Percentiles rank a stretch among this genome's conserved stretches.
phyloP scores from a whole-genome alignment of 179 eudicot species.

The Carnegiea gigantea region DNA sequence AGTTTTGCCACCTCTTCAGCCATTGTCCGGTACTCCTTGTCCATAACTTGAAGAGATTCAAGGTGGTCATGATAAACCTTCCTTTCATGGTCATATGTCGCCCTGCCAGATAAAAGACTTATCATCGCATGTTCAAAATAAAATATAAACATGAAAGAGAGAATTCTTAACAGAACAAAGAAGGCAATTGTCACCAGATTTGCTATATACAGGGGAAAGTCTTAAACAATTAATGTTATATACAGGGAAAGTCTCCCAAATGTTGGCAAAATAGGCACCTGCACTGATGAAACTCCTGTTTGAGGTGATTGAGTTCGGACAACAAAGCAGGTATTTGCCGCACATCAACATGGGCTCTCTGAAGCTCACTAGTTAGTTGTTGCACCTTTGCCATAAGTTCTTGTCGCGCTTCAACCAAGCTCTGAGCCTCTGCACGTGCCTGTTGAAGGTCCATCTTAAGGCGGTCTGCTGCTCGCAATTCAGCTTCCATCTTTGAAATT shows the following conservation, averaged over 20 bases:
- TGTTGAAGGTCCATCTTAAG: slow-evolving; percentile 73
- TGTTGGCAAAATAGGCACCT: slow-evolving; percentile 46
- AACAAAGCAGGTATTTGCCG: slow-evolving; percentile 71
- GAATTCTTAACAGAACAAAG: background rate
- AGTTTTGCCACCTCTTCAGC: slow-evolving; percentile 91
- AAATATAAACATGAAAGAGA: background rate
- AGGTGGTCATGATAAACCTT: slow-evolving; percentile 85
- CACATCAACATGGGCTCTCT: slow-evolving; percentile 61
- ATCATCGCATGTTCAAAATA: slow-evolving; percentile 8
- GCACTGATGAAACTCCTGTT: slow-evolving; percentile 92
- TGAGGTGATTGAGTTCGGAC: slow-evolving; percentile 73
- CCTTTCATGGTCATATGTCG: slow-evolving; percentile 87
- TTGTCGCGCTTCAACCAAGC: slow-evolving; percentile 73
- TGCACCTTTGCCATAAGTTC: slow-evolving; percentile 73
- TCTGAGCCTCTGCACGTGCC: slow-evolving; percentile 78
- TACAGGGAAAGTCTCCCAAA: background rate
- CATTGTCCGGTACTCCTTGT: slow-evolving; percentile 85
- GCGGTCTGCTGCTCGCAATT: slow-evolving; percentile 60
- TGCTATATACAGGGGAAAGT: background rate
- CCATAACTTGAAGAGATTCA: slow-evolving; percentile 96
- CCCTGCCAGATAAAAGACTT: slow-evolving; percentile 44
- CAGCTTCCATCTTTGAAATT: slow-evolving; percentile 74
- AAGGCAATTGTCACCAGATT: slow-evolving; percentile 5
- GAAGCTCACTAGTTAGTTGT: slow-evolving; percentile 60
- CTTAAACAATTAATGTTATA: background rate